Base-by-base conservation (phyloP, 1,139 yeast genomes). In the Meyerozyma elateridarum region DNA sequence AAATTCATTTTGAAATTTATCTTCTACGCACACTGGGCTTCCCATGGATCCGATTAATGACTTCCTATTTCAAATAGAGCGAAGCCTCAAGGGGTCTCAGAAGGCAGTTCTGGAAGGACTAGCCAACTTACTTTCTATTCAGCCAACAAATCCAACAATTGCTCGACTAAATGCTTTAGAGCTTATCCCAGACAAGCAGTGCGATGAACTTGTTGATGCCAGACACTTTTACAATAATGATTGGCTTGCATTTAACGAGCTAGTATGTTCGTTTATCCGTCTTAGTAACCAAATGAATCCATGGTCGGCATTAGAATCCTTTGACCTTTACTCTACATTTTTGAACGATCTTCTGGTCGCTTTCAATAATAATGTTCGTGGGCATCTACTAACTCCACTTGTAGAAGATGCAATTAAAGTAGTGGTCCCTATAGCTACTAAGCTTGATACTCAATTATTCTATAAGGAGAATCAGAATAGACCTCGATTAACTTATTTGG, bases 251-350 rank as follows among this genome's bases (percentile, higher is more conserved):
- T 76, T 83, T 44, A 72, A 66, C 29, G 69, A 64, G 24, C 53
- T 79, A 16, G 56, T 77, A 2, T 53, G 56, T 2, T 59, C 73
- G 17, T 84, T 79, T 48, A 50, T 84, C 14, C 48, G 55, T 21
- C 62, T 76, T 32, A 61, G 77, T 26, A 58, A 71, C 29, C 78
- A 76, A 39, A 52, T 81, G 30, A 73, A 81, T 41, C 85, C 91
- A 0, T 61, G 73, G 64, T 73, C 84, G 2, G 41, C 66, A 2
- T 51, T 70, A 7, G 68, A 63, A 20, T 74, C 85, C 9, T 81
- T 79, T 46, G 88, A 81, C 46, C 54, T 77, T 25, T 69, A 75
- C 41, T 64, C 79, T 5, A 56, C 57, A 16, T 76, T 64, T 42
- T 53, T 76, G 29, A 72, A 72, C 34, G 74, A 75, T 38, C 49